Evolutionary conservation across 2,329 filamentous ascomycete genomes (phyloP), one percentile per base, ranked within the genome.

Genomic region (Chalaropsis thielavioides): DNA sequence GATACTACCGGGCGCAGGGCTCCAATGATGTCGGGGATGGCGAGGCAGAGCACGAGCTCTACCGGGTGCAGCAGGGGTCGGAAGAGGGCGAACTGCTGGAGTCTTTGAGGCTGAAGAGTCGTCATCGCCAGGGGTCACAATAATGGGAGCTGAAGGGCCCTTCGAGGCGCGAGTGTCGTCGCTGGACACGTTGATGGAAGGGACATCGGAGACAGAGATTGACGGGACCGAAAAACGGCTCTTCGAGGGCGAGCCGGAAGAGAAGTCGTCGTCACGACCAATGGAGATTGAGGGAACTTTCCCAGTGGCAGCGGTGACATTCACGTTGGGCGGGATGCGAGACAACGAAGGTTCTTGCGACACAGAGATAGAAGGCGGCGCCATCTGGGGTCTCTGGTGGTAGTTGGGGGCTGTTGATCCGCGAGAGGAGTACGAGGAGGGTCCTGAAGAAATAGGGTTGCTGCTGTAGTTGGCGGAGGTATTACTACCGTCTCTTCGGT

Each of bases 301-400:
- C 41, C 51, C 31, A 46, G 64, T 54, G 41, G 43, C 35, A 10
- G 44, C n/a, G 5, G 64, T 41, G 7, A 49, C 27, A 15, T 59
- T 67, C 59, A 67, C 31, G 61, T 46, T 43, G 22, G 66, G 54
- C 17, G 54, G 27, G 24, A 38, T 46, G 27, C 15, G 35, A 67
- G 63, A 69, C 71, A 72, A 67, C 71, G 73, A 65, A 79, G 72
- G 68, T 76, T 76, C 75, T 74, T 78, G 75, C 76, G 78, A 73
- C 81, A 81, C 74, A 77, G 78, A 71, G 77, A 83, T 78, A 81
- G 75, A 69, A 83, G 79, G 79, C 75, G 81, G 70, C 72, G 74
- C 72, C 75, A 79, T 58, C 35, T 51, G 54, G 15, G 51, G 17
- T 17, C 15, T 40, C 5, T 17, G 51, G 24, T 56, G 51, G 51